Percentiles rank a stretch among this genome's conserved stretches.
phyloP scores from a whole-genome alignment of 805 yeast genomes.

The Yarrowia yakushimensis region DNA sequence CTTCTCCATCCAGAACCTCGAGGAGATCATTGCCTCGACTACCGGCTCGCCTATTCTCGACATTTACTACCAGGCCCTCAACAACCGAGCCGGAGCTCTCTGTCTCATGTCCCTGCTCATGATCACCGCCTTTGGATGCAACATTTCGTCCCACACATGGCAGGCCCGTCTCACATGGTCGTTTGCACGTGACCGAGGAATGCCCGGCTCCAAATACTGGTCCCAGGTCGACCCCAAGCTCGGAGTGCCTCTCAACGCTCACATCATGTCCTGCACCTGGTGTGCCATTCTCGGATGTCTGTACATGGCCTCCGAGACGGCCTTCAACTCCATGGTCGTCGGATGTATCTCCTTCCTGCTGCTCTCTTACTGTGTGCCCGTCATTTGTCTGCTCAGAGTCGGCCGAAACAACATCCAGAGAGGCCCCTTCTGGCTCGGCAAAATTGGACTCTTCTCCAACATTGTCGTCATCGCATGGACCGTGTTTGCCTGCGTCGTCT shows the following conservation, averaged over 20 bases:
- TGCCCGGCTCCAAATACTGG: slow-evolving; percentile 54
- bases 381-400: slow-evolving; percentile 45
- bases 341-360: slow-evolving; percentile 59
- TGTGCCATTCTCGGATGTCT: slow-evolving; percentile 57
- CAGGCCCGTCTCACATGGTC: slow-evolving; percentile 67
- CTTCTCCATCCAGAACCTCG: slow-evolving; percentile 54
- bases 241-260: slow-evolving; percentile 59
- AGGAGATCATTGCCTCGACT: slow-evolving; percentile 45
- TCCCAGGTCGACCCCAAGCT: slow-evolving; percentile 46
- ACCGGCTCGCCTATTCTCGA: slow-evolving; percentile 62
- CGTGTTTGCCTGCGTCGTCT: slow-evolving; percentile 55
- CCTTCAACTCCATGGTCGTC: slow-evolving; percentile 61
- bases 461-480: slow-evolving; percentile 53
- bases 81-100: slow-evolving; percentile 51
- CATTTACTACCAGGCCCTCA: slow-evolving; percentile 56
- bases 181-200: slow-evolving; percentile 61
- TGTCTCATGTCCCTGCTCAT: slow-evolving; percentile 48
- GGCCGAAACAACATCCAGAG: slow-evolving; percentile 48
- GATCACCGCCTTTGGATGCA: slow-evolving; percentile 55
- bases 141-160: slow-evolving; percentile 63
- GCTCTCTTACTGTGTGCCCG: slow-evolving; percentile 57
- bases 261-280: slow-evolving; percentile 51
- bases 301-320: slow-evolving; percentile 63
- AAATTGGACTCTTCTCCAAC: slow-evolving; percentile 29
- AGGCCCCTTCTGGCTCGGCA: slow-evolving; percentile 31